Evolutionary conservation across 1,139 yeast genomes (phyloP).

Genomic region (Geotrichum phurueaensis): DNA sequence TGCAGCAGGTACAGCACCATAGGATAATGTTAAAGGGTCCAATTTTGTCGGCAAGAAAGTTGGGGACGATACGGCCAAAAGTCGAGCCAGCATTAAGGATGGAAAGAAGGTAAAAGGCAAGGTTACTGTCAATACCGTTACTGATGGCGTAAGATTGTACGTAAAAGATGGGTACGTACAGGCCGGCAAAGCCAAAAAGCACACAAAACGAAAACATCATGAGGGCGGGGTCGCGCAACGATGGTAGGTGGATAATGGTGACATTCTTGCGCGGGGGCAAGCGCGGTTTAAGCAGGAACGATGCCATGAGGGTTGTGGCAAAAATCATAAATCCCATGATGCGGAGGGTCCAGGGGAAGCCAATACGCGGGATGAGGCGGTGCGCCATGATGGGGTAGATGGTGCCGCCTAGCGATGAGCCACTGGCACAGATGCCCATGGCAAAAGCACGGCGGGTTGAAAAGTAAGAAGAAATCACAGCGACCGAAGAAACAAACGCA

Average conservation of each 20-base stretch:
- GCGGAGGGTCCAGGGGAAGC: slow-evolving; percentile 35
- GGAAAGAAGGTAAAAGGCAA: slow-evolving; percentile 38
- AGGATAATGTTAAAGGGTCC: slow-evolving; percentile 45
- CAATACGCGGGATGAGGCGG: slow-evolving; percentile 28
- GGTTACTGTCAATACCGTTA: slow-evolving; percentile 22
- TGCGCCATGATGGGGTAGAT: slow-evolving; percentile 32
- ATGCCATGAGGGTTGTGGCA: slow-evolving; percentile 25
- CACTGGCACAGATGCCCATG: slow-evolving; percentile 50
- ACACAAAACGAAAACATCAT: slow-evolving; percentile 29
- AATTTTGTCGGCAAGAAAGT: slow-evolving; percentile 41
- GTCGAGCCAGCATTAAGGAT: slow-evolving; percentile 48
- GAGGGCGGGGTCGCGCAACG: slow-evolving; percentile 32
- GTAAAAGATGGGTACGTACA: slow-evolving; percentile 36
- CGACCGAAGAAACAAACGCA: slow-evolving; percentile 22
- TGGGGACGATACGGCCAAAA: slow-evolving; percentile 48
- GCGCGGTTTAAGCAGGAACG: slow-evolving; percentile 25
- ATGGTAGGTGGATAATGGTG: slow-evolving; percentile 26
- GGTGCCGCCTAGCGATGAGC: slow-evolving; percentile 46
- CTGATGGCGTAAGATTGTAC: slow-evolving; percentile 31
- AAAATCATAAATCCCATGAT: slow-evolving; percentile 30
- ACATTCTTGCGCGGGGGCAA: slow-evolving; percentile 32
- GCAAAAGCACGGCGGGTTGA: slow-evolving; percentile 49
- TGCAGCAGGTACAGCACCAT: slow-evolving; percentile 27
- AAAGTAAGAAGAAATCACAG: slow-evolving; percentile 45
- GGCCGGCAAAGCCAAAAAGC: slow-evolving; percentile 33